These are phyloP conservation scores for Phytopythium chamaehyphon DNA, from an alignment of 352 stramenopile genomes.

Conservation along the genomic window DNA sequence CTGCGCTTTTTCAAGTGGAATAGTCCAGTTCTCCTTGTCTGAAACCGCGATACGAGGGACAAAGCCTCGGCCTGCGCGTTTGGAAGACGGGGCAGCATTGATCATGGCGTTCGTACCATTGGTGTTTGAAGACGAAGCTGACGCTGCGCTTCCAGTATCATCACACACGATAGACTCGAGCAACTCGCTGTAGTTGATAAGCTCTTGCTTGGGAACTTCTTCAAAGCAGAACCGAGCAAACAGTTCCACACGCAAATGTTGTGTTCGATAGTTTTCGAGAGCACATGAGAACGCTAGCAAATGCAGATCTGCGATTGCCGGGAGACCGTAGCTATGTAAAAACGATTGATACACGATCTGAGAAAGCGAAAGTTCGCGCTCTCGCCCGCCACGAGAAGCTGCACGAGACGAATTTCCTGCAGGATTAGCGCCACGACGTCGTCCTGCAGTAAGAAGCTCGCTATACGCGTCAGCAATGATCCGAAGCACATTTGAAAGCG, in stretches of 20 bases:
- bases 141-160: slow-evolving; percentile 13
- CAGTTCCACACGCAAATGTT: slow-evolving; percentile 70
- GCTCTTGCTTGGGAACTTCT: slow-evolving; percentile 45
- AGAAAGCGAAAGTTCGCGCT: slow-evolving; percentile 43
- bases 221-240: slow-evolving; percentile 79
- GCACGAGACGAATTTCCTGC: slow-evolving; percentile 7
- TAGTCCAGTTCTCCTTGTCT: slow-evolving; percentile 67
- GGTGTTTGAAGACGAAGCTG: not conserved
- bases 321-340: slow-evolving; percentile 74
- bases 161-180: slow-evolving; percentile 74
- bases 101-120: not conserved
- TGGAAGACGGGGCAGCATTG: slow-evolving; percentile 17
- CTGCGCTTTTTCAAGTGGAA: slow-evolving; percentile 61
- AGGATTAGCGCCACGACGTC: slow-evolving; percentile 28
- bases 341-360: slow-evolving; percentile 83
- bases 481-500: slow-evolving; percentile 52
- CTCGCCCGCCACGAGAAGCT: slow-evolving; percentile 13
- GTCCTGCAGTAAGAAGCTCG: slow-evolving; percentile 57
- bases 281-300: slow-evolving; percentile 70
- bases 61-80: slow-evolving; percentile 30
- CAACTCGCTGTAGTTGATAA: slow-evolving; percentile 66
- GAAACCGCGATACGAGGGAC: slow-evolving; percentile 48
- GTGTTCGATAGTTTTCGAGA: slow-evolving; percentile 53
- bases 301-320: slow-evolving; percentile 77
- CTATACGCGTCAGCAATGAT: slow-evolving; percentile 73